Evolutionary conservation across 2,329 filamentous ascomycete species (phyloP).

Genomic region (Escovopsis weberi): DNA sequence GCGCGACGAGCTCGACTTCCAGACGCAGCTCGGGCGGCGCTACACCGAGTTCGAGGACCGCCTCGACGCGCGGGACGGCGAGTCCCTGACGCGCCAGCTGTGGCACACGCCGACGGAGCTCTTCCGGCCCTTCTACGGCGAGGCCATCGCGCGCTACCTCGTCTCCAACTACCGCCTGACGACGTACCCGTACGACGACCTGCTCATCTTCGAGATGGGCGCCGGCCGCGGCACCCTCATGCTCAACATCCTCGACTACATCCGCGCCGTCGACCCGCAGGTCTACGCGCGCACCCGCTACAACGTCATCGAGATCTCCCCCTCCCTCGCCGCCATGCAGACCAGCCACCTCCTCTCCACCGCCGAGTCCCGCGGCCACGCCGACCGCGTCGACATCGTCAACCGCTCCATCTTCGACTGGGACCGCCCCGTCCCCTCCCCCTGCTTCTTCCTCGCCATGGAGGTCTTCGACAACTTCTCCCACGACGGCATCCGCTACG

Average conservation of each 20-base stretch:
- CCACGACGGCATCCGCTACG: conserved; percentile 88
- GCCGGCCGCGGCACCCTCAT: conserved; percentile 95
- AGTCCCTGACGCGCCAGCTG: conserved; percentile 66
- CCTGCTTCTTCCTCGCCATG: conserved; percentile 94
- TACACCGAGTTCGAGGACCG: conserved; percentile 85
- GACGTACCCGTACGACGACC: conserved; percentile 87
- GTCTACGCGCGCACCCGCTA: conserved; percentile 90
- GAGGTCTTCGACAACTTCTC: conserved; percentile 99
- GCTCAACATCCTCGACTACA: conserved; percentile 95
- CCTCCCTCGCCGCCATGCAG: conserved; percentile 66
- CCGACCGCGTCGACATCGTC: conserved; percentile 80
- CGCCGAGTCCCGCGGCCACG: conserved; percentile 59
- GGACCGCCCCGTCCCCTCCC: conserved; percentile 72
- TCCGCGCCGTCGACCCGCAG: conserved; percentile 73
- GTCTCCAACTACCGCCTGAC: conserved; percentile 92
- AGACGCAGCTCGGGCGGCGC: conserved; percentile 57
- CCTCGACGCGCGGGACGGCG: conserved; percentile 55
- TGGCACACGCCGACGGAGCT: conserved; percentile 99
- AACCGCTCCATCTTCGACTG: conserved; percentile 94
- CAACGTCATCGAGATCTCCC: conserved; percentile 91
- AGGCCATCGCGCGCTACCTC: conserved; percentile 91
- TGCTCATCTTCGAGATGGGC: conserved; percentile 98
- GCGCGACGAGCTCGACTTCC: conserved; percentile 74
- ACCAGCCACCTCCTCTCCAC: conserved; percentile 51
- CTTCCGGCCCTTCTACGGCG: conserved; percentile 91